phyloP scores from a whole-genome alignment of 352 stramenopile genomes.

The Globisporangium alternatum region DNA sequence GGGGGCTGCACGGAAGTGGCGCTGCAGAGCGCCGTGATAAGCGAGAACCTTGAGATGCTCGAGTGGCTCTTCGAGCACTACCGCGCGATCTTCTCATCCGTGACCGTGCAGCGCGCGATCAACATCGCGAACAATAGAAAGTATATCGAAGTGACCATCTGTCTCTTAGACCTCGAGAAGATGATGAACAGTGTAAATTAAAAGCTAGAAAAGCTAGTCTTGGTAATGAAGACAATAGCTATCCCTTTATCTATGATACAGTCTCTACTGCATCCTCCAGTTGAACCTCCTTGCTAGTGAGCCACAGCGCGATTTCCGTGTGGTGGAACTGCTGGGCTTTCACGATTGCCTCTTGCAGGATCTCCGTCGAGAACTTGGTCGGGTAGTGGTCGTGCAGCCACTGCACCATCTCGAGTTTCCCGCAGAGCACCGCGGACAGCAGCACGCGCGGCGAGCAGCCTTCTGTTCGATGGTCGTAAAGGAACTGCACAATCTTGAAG shows the following conservation, averaged over 20 bases:
- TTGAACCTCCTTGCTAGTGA: neutral
- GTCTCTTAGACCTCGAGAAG: conserved; percentile 11
- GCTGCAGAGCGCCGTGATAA: conserved; percentile 15
- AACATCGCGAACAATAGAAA: conserved; percentile 21
- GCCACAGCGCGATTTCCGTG: conserved; percentile 6
- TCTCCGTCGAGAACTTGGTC: conserved; percentile 10
- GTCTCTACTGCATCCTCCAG: neutral
- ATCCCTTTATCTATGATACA: too few relatives aligned
- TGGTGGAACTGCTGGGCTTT: conserved; percentile 14
- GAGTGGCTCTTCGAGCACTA: conserved; percentile 21
- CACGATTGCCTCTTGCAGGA: conserved; percentile 7
- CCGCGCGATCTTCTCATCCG: conserved; percentile 15
- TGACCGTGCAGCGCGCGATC: conserved; percentile 11
- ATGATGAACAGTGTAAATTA: neutral
- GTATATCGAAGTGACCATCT: conserved; percentile 22
- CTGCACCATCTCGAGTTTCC: conserved; percentile 11
- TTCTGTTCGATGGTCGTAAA: conserved; percentile 12
- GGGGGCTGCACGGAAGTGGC: conserved; percentile 17
- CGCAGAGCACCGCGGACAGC: conserved; percentile 5
- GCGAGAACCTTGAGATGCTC: conserved; percentile 19
- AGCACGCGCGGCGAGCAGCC: conserved; percentile 14
- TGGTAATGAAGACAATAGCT: neutral
- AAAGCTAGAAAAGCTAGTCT: too few relatives aligned
- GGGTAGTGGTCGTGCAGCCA: conserved; percentile 8
- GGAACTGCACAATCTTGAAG: conserved; percentile 15